Percentiles rank a stretch among this genome's conserved stretches.
Evolutionary conservation across 75 land plant genomes (phyloP).

Genomic region (Larix kaempferi): DNA sequence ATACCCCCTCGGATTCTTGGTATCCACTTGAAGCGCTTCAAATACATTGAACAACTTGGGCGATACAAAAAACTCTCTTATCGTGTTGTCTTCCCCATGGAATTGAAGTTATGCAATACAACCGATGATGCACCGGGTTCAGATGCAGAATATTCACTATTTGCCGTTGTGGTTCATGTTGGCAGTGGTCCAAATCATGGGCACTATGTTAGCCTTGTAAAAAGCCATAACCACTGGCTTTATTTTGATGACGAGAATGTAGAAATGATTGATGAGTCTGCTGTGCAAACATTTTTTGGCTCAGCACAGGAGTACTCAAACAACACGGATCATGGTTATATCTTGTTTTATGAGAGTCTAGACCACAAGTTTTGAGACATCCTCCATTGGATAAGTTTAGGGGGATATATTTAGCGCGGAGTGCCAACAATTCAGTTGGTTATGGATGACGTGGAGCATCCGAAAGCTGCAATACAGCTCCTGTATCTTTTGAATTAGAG

Average conservation of each 20-base stretch:
- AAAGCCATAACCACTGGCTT: constrained; percentile 98
- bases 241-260: constrained; percentile 97
- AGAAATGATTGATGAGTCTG: constrained; percentile 92
- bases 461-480: not conserved
- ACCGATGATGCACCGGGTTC: constrained; percentile 68
- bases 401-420: not conserved
- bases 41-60: constrained; percentile 93
- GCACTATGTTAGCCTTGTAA: constrained; percentile 92
- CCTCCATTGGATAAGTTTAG: not conserved
- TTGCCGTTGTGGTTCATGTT: constrained; percentile 96
- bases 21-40: constrained; percentile 92
- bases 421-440: not conserved
- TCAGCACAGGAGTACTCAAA: constrained; percentile 94
- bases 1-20: constrained; percentile 83
- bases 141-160: constrained; percentile 85
- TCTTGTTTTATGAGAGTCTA: constrained; percentile 85
- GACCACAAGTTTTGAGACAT: constrained; percentile 41
- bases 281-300: constrained; percentile 90
- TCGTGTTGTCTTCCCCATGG: constrained; percentile 91
- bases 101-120: constrained; percentile 88
- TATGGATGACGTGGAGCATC: not conserved
- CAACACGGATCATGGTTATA: constrained; percentile 97
- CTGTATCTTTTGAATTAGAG: not conserved
- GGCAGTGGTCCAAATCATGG: constrained; percentile 99
- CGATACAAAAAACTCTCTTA: constrained; percentile 95